These are phyloP conservation scores for Phytophthora vignae DNA, from an alignment of 352 stramenopile genomes.

Conservation along the genomic window DNA sequence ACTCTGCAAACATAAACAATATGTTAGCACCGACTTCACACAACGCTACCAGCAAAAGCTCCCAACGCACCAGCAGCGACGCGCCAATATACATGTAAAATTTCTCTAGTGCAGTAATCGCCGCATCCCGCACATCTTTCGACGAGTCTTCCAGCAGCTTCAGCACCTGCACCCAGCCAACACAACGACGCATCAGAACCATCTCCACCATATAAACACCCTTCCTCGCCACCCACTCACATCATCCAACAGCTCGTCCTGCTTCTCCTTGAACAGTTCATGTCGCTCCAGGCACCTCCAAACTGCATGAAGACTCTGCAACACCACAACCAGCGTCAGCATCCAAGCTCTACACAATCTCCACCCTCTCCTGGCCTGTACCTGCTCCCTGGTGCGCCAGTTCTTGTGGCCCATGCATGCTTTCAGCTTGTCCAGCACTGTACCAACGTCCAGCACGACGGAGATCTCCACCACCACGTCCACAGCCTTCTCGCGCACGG, in stretches of 20 bases:
- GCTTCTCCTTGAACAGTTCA: constrained; percentile 53
- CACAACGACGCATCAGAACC: background rate
- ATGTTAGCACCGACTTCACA: background rate
- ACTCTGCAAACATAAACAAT: constrained; percentile 38
- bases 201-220: background rate
- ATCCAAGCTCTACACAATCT: background rate
- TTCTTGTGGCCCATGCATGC: constrained; percentile 73
- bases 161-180: constrained; percentile 46
- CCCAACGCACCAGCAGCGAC: constrained; percentile 63
- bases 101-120: constrained; percentile 70
- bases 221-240: constrained; percentile 30
- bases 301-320: constrained; percentile 68
- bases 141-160: constrained; percentile 80
- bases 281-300: constrained; percentile 70
- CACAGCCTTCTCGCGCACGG: constrained; percentile 77
- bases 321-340: constrained; percentile 1
- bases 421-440: constrained; percentile 67
- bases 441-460: constrained; percentile 66
- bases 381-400: constrained; percentile 84
- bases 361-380: constrained; percentile 23
- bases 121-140: constrained; percentile 85
- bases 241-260: constrained; percentile 69
- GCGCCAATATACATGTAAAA: constrained; percentile 78
- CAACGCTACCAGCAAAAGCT: background rate
- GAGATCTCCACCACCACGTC: constrained; percentile 74